phyloP scores from a whole-genome alignment of 352 stramenopile genomes.

The Phytophthora pini region DNA sequence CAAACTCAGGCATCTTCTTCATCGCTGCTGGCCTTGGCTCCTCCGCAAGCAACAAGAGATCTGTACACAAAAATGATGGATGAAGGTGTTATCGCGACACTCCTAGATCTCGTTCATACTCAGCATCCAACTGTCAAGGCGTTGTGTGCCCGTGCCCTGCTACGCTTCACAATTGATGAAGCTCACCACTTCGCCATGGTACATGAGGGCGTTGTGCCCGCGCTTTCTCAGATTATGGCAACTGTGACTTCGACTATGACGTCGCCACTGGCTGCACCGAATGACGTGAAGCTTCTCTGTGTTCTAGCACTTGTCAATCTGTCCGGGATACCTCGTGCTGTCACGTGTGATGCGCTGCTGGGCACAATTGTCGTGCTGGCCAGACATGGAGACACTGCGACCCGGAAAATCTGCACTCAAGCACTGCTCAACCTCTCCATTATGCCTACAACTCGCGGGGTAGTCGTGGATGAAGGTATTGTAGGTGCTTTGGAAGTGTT shows the following conservation, averaged over 20 bases:
- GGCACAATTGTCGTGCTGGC: constrained; percentile 54
- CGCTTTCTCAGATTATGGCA: constrained; percentile 73
- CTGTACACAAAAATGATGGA: constrained; percentile 80
- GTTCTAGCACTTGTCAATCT: constrained; percentile 82
- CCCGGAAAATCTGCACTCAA: constrained; percentile 51
- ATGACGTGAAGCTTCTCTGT: constrained; percentile 61
- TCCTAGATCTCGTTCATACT: constrained; percentile 78
- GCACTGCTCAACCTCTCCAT: constrained; percentile 84
- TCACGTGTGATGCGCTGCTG: constrained; percentile 75
- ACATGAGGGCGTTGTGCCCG: constrained; percentile 73
- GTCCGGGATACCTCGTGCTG: constrained; percentile 67
- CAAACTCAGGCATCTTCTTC: constrained; percentile 24
- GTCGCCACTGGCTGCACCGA: constrained; percentile 40
- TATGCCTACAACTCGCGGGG: constrained; percentile 69
- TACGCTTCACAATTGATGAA: constrained; percentile 81
- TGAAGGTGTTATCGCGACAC: constrained; percentile 56
- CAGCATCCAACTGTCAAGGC: constrained; percentile 68
- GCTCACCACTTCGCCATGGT: constrained; percentile 81
- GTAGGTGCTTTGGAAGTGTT: constrained; percentile 66
- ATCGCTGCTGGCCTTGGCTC: constrained; percentile 18
- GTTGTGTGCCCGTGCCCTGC: constrained; percentile 68
- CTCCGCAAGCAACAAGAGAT: constrained; percentile 48
- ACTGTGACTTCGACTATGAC: constrained; percentile 33
- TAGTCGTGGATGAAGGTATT: constrained; percentile 78
- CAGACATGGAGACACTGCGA: constrained; percentile 36